phyloP scores from a whole-genome alignment of 2,329 filamentous ascomycete species.

The Cryphonectria parasitica region DNA sequence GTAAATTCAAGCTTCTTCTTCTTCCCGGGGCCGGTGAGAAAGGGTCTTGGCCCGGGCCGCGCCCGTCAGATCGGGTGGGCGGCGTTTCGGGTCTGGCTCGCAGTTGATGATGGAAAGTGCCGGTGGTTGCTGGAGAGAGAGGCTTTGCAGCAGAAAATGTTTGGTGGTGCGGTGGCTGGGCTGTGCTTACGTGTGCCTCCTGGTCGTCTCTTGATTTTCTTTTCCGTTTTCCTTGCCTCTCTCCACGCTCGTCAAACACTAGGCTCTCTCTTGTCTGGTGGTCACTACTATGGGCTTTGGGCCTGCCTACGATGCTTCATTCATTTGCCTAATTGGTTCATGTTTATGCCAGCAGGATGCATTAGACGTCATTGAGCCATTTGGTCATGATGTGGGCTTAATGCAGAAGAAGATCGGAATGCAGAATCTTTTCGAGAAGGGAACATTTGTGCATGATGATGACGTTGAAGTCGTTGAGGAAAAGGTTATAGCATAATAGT shows the following conservation, averaged over 20 bases:
- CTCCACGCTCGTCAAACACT: neutral
- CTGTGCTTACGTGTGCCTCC: conserved; percentile 14
- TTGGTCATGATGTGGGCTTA: no score
- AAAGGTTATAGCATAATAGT: no score
- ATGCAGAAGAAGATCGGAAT: no score
- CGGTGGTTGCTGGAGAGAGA: neutral
- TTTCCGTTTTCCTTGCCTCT: no score
- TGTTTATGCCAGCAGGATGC: neutral
- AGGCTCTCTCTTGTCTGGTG: neutral
- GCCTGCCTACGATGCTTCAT: neutral
- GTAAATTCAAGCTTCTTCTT: neutral
- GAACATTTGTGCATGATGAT: no score
- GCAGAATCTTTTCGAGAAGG: no score
- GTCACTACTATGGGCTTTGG: neutral
- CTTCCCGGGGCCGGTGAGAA: neutral
- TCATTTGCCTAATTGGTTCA: neutral
- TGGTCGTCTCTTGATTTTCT: neutral
- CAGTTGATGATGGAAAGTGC: neutral
- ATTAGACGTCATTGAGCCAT: neutral
- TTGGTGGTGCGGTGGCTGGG: neutral
- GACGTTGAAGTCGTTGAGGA: no score
- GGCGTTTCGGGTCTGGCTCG: neutral
- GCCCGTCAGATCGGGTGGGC: neutral
- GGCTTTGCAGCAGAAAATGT: neutral
- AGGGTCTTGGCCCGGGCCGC: neutral